phyloP scores from a whole-genome alignment of 1,284 basidiomycete species.

The Puccinia hordei region DNA sequence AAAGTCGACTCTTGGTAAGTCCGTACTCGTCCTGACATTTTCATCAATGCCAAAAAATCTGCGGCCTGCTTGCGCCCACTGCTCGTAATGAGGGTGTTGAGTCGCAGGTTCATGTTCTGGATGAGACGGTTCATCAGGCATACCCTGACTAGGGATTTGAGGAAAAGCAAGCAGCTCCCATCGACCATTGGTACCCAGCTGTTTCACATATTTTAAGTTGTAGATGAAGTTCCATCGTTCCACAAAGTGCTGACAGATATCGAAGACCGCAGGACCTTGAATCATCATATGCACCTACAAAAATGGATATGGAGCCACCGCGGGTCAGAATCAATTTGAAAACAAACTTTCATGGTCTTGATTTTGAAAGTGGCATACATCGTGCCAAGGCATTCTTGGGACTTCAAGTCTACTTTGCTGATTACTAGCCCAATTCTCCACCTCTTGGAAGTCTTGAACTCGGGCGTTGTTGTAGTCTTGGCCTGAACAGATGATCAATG shows the following conservation, averaged over 20 bases:
- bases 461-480: no score
- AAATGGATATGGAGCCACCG: constrained; percentile 60
- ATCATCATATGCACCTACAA: constrained; percentile 69
- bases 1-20: constrained; percentile 40
- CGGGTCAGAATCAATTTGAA: neutral
- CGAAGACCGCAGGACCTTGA: constrained; percentile 77
- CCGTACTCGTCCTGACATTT: constrained; percentile 1
- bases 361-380: constrained; percentile 63
- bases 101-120: constrained; percentile 55
- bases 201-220: constrained; percentile 61
- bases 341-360: constrained; percentile 62
- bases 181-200: constrained; percentile 57
- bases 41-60: constrained; percentile 33
- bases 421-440: constrained; percentile 71
- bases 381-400: constrained; percentile 80
- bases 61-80: constrained; percentile 62
- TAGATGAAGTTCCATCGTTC: constrained; percentile 72
- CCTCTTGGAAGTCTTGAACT: constrained; percentile 77
- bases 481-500: no score
- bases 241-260: constrained; percentile 85
- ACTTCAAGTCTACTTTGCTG: constrained; percentile 61
- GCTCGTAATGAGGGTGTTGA: constrained; percentile 72
- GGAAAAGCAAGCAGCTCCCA: constrained; percentile 82
- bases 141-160: constrained; percentile 66
- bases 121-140: constrained; percentile 69